phyloP scores from a whole-genome alignment of 306 rosid genomes.

The Biancaea sappan region DNA sequence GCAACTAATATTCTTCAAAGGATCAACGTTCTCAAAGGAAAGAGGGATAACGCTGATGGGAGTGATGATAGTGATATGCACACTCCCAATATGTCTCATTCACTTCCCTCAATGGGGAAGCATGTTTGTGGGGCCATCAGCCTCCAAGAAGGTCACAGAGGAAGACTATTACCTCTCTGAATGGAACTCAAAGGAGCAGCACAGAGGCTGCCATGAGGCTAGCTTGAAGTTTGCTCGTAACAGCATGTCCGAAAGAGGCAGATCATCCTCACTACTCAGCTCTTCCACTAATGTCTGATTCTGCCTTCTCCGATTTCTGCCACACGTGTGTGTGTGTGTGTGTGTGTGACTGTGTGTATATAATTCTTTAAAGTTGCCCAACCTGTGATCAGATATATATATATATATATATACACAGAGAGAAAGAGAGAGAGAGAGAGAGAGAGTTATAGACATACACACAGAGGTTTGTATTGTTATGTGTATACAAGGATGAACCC shows the following conservation, averaged over 20 bases:
- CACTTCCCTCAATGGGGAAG: slow-evolving; percentile 95
- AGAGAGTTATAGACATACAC: too few relatives aligned
- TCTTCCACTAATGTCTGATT: background rate
- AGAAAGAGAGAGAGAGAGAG: too few relatives aligned
- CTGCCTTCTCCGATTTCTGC: too few relatives aligned
- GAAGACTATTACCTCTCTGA: slow-evolving; percentile 79
- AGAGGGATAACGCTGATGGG: slow-evolving; percentile 92
- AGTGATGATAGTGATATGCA: slow-evolving; percentile 69
- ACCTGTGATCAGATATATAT: too few relatives aligned
- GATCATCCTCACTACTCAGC: background rate
- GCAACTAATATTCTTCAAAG: slow-evolving; percentile 80
- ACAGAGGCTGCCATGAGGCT: slow-evolving; percentile 59
- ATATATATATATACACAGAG: too few relatives aligned
- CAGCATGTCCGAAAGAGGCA: background rate
- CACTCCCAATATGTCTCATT: slow-evolving; percentile 59
- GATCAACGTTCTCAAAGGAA: slow-evolving; percentile 69
- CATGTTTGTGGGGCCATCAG: slow-evolving; percentile 68
- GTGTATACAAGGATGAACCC: too few relatives aligned
- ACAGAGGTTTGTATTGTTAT: too few relatives aligned
- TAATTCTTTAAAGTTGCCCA: too few relatives aligned
- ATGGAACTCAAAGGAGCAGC: slow-evolving; percentile 69
- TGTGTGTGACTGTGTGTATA: too few relatives aligned
- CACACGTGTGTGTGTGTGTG: too few relatives aligned
- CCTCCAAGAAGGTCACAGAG: slow-evolving; percentile 47
- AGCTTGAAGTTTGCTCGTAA: slow-evolving; percentile 80